Evolutionary conservation across 768 basidiomycete species (phyloP).

Genomic region (Inosperma sp.): DNA sequence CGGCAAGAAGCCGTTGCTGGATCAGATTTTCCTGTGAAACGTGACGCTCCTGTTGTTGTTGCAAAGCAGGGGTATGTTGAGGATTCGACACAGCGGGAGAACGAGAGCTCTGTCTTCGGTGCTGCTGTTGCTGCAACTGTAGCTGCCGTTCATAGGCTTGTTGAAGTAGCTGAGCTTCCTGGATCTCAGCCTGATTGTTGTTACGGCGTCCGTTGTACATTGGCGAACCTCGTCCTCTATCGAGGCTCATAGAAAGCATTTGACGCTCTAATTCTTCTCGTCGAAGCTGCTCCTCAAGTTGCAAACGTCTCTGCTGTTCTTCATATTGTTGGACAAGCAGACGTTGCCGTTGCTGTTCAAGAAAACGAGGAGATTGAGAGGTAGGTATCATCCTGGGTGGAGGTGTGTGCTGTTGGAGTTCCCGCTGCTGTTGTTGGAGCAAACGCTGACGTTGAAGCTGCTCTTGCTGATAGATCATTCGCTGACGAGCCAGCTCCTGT

Average conservation of each 20-base stretch:
- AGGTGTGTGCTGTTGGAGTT: conserved; percentile 51
- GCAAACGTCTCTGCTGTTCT: conserved; percentile 43
- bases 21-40: conserved; percentile 55
- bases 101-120: conserved; percentile 44
- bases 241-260: conserved; percentile 42
- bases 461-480: conserved; percentile 45
- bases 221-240: conserved; percentile 20
- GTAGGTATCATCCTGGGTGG: conserved; percentile 71
- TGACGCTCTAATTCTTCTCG: conserved; percentile 66
- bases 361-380: conserved; percentile 75
- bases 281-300: conserved; percentile 60
- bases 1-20: conserved; percentile 72
- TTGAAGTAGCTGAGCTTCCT: conserved; percentile 37
- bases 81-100: conserved; percentile 36
- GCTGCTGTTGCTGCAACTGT: conserved; percentile 46
- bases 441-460: conserved; percentile 44
- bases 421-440: conserved; percentile 48
- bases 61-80: conserved; percentile 37
- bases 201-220: conserved; percentile 19
- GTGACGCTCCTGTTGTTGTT: conserved; percentile 51
- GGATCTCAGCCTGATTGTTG: conserved; percentile 46
- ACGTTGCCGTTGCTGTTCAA: conserved; percentile 70
- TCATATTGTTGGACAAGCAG: conserved; percentile 66
- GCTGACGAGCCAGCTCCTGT: conserved; percentile 37
- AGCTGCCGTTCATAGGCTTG: conserved; percentile 26